A percentile compares a stretch with the other conserved stretches of the same genome.
These are phyloP conservation scores for Gigaspora rosea DNA, from an alignment of 192 early-diverging fungal species.

Conservation along the genomic window DNA sequence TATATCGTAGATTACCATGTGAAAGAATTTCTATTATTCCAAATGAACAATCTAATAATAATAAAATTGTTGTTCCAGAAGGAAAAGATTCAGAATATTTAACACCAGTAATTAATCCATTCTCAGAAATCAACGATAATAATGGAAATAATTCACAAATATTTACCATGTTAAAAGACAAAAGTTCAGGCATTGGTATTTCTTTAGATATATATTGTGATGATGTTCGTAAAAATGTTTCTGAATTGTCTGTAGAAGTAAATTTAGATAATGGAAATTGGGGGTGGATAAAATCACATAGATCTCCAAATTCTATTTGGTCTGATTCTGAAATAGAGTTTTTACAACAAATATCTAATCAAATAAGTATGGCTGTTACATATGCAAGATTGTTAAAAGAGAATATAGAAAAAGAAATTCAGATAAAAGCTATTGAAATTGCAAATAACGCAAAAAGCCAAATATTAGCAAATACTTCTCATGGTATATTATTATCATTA, in stretches of 20 bases:
- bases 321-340: conserved; percentile 41
- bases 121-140: neutral
- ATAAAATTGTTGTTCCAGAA: neutral
- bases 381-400: conserved; percentile 42
- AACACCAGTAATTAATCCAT: neutral
- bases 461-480: conserved; percentile 45
- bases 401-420: conserved; percentile 43
- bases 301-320: conserved; percentile 37
- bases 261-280: conserved; percentile 36
- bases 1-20: conserved; percentile 41
- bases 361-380: conserved; percentile 46
- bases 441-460: conserved; percentile 45
- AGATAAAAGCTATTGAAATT: conserved; percentile 45
- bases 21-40: conserved; percentile 39
- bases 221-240: conserved; percentile 34
- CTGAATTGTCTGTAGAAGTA: conserved; percentile 37
- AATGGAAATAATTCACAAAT: neutral
- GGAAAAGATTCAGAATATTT: no score
- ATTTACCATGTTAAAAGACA: neutral
- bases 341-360: conserved; percentile 47
- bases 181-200: neutral
- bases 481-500: conserved; percentile 32
- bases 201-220: neutral
- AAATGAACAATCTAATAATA: conserved; percentile 14
- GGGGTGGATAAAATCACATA: conserved; percentile 42